A percentile compares a stretch with the other conserved stretches of the same genome.
These are phyloP conservation scores for Diaporthe sp. DNA, from an alignment of 2,329 filamentous ascomycete species.

Conservation along the genomic window DNA sequence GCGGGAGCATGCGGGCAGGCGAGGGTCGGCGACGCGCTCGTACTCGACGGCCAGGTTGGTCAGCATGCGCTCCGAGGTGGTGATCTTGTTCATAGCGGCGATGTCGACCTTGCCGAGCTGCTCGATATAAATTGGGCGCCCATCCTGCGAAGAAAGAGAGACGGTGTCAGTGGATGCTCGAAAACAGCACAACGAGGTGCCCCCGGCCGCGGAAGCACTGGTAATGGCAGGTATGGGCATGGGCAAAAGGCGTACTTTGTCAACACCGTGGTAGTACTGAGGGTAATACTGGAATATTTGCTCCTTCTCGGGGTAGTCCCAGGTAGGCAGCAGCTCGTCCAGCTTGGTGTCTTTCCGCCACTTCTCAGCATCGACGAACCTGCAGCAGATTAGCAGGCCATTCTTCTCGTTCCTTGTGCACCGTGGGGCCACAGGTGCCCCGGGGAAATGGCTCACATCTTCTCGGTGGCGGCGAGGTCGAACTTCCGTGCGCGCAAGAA, in stretches of 20 bases:
- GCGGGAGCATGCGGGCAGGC: constrained; percentile 94
- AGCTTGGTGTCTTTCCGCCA: constrained; percentile 92
- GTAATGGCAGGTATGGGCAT: neutral
- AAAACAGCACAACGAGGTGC: neutral
- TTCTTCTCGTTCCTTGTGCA: neutral
- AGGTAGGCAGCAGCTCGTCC: constrained; percentile 82
- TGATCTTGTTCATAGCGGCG: constrained; percentile 91
- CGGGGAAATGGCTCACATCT: constrained; percentile 76
- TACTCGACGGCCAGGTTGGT: constrained; percentile 98
- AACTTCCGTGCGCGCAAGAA: constrained; percentile 97
- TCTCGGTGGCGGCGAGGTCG: constrained; percentile 84
- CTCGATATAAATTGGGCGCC: constrained; percentile 97
- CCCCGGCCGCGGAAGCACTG: neutral
- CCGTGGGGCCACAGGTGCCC: neutral
- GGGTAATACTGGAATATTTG: constrained; percentile 93
- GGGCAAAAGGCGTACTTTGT: constrained; percentile 69
- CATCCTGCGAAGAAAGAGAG: constrained; percentile 73
- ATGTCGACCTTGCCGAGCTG: constrained; percentile 95
- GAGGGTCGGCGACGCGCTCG: constrained; percentile 93
- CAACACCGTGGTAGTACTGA: constrained; percentile 98
- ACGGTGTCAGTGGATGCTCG: neutral
- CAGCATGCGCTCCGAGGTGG: constrained; percentile 91
- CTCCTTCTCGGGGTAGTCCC: constrained; percentile 88
- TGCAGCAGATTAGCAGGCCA: constrained; percentile 52
- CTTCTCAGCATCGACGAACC: constrained; percentile 91